Evolutionary conservation across 1,284 basidiomycete species (phyloP).

Genomic region (Leucoagaricus sp.): DNA sequence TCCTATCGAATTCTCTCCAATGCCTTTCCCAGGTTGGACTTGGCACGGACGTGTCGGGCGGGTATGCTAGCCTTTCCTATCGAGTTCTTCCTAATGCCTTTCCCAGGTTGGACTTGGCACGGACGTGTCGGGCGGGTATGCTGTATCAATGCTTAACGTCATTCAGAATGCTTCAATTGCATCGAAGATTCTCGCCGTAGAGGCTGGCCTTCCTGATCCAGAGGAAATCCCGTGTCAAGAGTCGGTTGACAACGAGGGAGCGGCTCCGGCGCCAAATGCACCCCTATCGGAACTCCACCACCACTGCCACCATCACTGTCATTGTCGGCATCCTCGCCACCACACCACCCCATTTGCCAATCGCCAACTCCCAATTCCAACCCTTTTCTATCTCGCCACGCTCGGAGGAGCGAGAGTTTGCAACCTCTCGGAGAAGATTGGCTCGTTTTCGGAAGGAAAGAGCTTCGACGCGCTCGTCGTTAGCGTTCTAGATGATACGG

Average conservation of each 20-base stretch:
- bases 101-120: slow-evolving; percentile 91
- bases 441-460: slow-evolving; percentile 81
- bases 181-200: slow-evolving; percentile 66
- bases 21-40: slow-evolving; percentile 69
- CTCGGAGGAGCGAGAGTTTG: slow-evolving; percentile 90
- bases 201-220: neutral
- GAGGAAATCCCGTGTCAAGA: neutral
- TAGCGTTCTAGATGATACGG: slow-evolving; percentile 43
- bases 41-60: slow-evolving; percentile 93
- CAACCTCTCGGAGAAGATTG: slow-evolving; percentile 68
- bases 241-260: neutral
- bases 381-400: slow-evolving; percentile 90
- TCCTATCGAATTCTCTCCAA: slow-evolving; percentile 3
- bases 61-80: too few relatives aligned
- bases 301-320: too few relatives aligned
- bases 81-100: too few relatives aligned
- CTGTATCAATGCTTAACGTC: slow-evolving; percentile 80
- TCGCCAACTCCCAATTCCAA: slow-evolving; percentile 73
- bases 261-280: slow-evolving; percentile 38
- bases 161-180: slow-evolving; percentile 84
- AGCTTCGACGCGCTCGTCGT: slow-evolving; percentile 89
- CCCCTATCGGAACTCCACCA: too few relatives aligned
- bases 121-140: slow-evolving; percentile 90
- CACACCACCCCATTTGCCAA: slow-evolving; percentile 48
- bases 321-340: too few relatives aligned